phyloP scores from a whole-genome alignment of 148 eudicot species.

The Rhododendron vialii region DNA sequence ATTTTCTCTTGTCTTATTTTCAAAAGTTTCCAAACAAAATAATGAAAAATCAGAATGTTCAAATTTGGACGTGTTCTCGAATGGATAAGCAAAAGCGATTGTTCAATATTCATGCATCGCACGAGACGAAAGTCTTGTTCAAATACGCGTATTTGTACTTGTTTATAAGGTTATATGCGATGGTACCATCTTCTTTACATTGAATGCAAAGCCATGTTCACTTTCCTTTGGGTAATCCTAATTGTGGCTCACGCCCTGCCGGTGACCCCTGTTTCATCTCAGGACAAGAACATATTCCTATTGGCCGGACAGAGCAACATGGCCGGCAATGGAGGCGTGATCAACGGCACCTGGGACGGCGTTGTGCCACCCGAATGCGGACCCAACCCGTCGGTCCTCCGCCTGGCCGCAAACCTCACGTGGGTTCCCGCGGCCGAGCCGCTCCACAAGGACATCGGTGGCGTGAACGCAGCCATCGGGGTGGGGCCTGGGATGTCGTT shows the following conservation, averaged over 20 bases:
- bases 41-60: no score
- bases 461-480: conserved; percentile 24
- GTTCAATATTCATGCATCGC: no score
- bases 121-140: no score
- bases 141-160: not conserved
- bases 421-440: conserved; percentile 38
- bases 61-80: no score
- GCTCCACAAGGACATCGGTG: conserved; percentile 34
- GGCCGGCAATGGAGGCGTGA: conserved; percentile 39
- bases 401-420: conserved; percentile 3
- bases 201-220: not conserved
- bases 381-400: conserved; percentile 16
- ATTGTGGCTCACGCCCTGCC: not conserved
- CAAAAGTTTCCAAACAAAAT: no score
- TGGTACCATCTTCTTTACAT: no score
- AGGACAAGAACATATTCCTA: conserved; percentile 19
- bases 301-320: conserved; percentile 51
- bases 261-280: not conserved
- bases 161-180: no score
- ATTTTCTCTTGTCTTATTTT: no score
- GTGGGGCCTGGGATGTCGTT: conserved; percentile 43
- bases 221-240: not conserved
- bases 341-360: conserved; percentile 26
- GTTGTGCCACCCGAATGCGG: conserved; percentile 16
- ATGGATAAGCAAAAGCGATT: no score